These are phyloP conservation scores for Sutorius eximius DNA, from an alignment of 1,284 basidiomycete species.

Conservation along the genomic window DNA sequence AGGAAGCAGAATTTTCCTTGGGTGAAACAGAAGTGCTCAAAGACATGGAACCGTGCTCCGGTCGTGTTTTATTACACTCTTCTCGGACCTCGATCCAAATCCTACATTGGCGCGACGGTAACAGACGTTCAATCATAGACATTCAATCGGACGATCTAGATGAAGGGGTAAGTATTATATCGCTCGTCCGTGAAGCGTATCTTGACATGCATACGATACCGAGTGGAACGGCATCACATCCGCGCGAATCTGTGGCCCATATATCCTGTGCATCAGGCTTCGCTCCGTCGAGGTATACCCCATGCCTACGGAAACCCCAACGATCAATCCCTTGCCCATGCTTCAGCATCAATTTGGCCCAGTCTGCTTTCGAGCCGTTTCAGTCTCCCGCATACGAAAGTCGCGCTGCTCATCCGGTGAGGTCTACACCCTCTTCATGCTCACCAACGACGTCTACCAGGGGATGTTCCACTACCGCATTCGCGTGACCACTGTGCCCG, in stretches of 20 bases:
- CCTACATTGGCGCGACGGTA: constrained; percentile 22
- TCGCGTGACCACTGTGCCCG: constrained; percentile 23
- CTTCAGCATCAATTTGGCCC: constrained; percentile 36
- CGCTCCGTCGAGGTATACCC: constrained; percentile 52
- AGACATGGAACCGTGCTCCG: constrained; percentile 17
- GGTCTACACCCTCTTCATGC: constrained; percentile 37
- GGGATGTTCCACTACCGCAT: constrained; percentile 52
- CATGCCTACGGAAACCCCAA: constrained; percentile 11
- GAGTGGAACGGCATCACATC: constrained; percentile 55
- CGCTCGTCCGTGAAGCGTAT: neutral
- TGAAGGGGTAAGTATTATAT: constrained; percentile 14
- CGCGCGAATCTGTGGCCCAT: constrained; percentile 46
- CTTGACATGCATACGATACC: neutral
- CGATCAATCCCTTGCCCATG: constrained; percentile 10
- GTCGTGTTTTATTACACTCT: constrained; percentile 16
- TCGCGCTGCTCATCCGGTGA: constrained; percentile 9
- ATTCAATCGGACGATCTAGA: constrained; percentile 8
- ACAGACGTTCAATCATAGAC: constrained; percentile 14
- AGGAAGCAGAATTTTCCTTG: constrained; percentile 17
- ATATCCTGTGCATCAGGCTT: constrained; percentile 50
- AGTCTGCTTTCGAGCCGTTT: constrained; percentile 44
- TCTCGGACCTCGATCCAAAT: constrained; percentile 12
- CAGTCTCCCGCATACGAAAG: constrained; percentile 39
- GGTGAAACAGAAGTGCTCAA: constrained; percentile 10
- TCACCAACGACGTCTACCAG: constrained; percentile 53